Base-by-base conservation (phyloP, 2,329 filamentous ascomycete species). In the Pseudogymnoascus sp. region DNA sequence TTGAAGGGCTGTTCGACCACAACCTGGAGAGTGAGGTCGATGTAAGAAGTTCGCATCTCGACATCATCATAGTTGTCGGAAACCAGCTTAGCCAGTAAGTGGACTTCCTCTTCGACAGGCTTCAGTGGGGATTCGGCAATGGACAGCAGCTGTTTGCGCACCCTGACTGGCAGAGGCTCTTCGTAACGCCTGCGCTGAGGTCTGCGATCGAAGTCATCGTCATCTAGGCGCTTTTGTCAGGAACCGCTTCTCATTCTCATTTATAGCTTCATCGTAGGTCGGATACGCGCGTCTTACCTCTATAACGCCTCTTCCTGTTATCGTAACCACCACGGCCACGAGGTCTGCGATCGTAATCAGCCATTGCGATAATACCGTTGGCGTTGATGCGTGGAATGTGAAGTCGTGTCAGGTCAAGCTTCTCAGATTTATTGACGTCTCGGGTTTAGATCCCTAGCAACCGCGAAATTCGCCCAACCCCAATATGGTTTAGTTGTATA, bases 1-100 rank as follows among this genome's bases (percentile, higher is more conserved):
- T 97, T 97, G 75, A 99, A 88, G 1, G 95, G 95, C 77, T 99
- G 95, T 77, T 99, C 95, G 37, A 91, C 75, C 47, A 89, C 82
- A 68, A 97, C 81, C 75, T 93, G 90, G 64, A 93, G 78, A 6
- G 86, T 80, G 31, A 96, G 82, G 64, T 88, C 84, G 68, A 90
- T 80, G 74, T 96, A 96, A 61, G 82, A 85, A 34, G 81, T 83
- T 68, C 86, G 86, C 63, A 96, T 78, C 69, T 92, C 88, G 69
- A 88, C 86, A 72, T 96, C 89, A n/a, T 96, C 92, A 73, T 89
- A 89, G 75, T 96, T 89, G 51, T 96, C 91, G 34, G 87, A 83
- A 14, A 96, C 84, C 60, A 88, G 83, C 70, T 87, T 89, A 34
- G 90, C 90, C 70, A 96, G 88, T 61, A 82, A 81, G 64, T 83